These are phyloP conservation scores for Yarrowia keelungensis DNA, from an alignment of 805 yeast species.

Conservation along the genomic window DNA sequence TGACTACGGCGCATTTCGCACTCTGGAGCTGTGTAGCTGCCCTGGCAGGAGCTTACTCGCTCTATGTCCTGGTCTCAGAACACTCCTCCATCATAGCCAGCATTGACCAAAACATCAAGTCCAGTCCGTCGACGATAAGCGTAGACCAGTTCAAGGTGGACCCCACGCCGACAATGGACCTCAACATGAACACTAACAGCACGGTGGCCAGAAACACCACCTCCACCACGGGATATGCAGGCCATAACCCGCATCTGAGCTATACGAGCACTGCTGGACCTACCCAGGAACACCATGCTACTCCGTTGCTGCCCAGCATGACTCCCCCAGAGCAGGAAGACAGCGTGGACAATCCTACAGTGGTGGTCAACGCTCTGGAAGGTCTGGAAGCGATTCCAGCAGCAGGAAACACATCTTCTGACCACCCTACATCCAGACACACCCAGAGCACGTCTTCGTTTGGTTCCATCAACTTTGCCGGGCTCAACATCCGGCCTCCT, in stretches of 20 bases:
- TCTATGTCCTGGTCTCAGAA: neutral
- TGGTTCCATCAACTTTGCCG: slow-evolving; percentile 32
- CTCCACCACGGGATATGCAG: neutral
- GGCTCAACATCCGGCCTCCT: slow-evolving; percentile 15
- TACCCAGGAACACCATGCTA: neutral
- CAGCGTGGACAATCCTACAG: neutral
- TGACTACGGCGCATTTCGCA: slow-evolving; percentile 10
- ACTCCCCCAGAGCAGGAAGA: neutral
- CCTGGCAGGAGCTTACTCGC: slow-evolving; percentile 10
- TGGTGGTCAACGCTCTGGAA: neutral
- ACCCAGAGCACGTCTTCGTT: slow-evolving; percentile 12
- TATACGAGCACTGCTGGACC: neutral
- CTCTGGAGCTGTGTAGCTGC: slow-evolving; percentile 13
- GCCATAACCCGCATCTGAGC: neutral
- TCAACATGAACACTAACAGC: slow-evolving; percentile 19
- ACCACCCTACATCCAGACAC: neutral
- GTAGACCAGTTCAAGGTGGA: slow-evolving; percentile 19
- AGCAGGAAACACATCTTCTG: neutral
- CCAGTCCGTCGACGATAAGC: slow-evolving; percentile 10
- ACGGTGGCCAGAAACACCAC: slow-evolving; percentile 1
- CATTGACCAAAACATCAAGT: neutral
- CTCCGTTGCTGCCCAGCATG: slow-evolving; percentile 20
- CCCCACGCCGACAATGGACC: neutral
- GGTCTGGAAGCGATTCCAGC: slow-evolving; percentile 18
- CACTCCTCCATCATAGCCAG: slow-evolving; percentile 17